Evolutionary conservation across 805 yeast genomes (phyloP), one percentile per base, ranked within the genome.

Genomic region (Kuraishia ogatae): DNA sequence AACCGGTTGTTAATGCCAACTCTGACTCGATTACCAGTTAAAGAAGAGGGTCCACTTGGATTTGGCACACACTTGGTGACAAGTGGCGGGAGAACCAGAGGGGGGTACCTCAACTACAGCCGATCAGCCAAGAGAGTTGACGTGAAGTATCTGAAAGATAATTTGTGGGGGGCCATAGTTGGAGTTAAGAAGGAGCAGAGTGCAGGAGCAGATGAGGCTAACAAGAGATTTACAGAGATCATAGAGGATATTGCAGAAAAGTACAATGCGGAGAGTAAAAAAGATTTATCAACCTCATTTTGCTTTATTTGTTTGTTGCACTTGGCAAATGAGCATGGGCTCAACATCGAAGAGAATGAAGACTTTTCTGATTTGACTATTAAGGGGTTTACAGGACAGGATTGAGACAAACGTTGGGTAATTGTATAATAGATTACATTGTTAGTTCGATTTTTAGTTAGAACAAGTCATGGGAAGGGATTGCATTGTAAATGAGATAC

Each of bases 271-370:
- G 83, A 80, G 51, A 79, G 83, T 51, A 72, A 76, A 60, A 78
- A 77, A 52, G 96, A 90, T 53, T 69, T 91, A 7, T 86, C 96
- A 1, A 89, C 96, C 1, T 85, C 96, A 68, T 87, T 87, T 67
- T 87, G 89, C 63, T 90, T 90, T 62, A 88, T 90, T 56, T 87
- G 96, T 61, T 70, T 89, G 62, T 70, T 90, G 39, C 97, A 90
- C 70, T 72, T 90, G 60, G 96, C 96, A 15, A 90, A 91, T 65
- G 97, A 90, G 66, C 84, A 87, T 63, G 93, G 92, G 1, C 72
- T 90, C 29, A 64, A 72, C 6, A 77, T 90, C 7, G 71, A 74
- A 19, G 79, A 80, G 57, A 78, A 72, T 10, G 79, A 72, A 1
- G 58, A 57, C 20, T 43, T 21, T 15, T 10, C 13, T 10, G 51